Percentiles rank a stretch among this genome's conserved stretches.
Evolutionary conservation across 2,329 filamentous ascomycete species (phyloP).

Genomic region (Fusarium sp.): DNA sequence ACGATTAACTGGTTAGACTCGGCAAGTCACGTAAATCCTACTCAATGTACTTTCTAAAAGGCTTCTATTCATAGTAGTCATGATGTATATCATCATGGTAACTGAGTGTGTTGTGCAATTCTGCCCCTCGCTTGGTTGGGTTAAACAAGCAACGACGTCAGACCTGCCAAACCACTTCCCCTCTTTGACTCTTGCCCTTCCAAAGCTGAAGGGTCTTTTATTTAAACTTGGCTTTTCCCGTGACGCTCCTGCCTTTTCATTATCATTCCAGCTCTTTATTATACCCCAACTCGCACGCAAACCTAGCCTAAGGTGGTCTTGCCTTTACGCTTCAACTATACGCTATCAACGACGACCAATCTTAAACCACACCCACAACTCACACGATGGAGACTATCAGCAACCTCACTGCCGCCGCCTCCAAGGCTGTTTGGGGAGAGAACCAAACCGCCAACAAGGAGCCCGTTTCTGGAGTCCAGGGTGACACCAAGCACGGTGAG

Average conservation of each 20-base stretch:
- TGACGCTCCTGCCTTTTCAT: not conserved
- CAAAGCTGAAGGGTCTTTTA: conserved; percentile 8
- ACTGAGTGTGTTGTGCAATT: not conserved
- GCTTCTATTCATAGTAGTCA: conserved; percentile 18
- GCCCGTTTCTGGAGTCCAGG: conserved; percentile 77
- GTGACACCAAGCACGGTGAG: conserved; percentile 74
- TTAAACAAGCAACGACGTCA: conserved; percentile 37
- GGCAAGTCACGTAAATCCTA: not conserved
- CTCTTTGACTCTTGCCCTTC: conserved; percentile 6
- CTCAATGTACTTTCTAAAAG: not conserved
- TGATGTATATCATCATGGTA: not conserved
- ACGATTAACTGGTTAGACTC: not conserved
- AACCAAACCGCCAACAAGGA: conserved; percentile 62
- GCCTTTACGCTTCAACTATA: conserved; percentile 1
- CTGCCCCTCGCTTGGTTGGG: conserved; percentile 9
- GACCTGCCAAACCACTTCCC: conserved; percentile 16
- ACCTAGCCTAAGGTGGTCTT: not conserved
- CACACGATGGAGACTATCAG: conserved; percentile 73
- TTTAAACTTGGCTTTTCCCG: conserved; percentile 36
- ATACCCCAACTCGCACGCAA: conserved; percentile 21
- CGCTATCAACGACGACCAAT: not conserved
- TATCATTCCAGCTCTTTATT: conserved; percentile 6
- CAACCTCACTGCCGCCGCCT: conserved; percentile 60
- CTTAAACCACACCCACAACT: not conserved
- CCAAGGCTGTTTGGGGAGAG: conserved; percentile 59